phyloP scores from a whole-genome alignment of 2,329 filamentous ascomycete species.

The Ceratocystis lukuohia region DNA sequence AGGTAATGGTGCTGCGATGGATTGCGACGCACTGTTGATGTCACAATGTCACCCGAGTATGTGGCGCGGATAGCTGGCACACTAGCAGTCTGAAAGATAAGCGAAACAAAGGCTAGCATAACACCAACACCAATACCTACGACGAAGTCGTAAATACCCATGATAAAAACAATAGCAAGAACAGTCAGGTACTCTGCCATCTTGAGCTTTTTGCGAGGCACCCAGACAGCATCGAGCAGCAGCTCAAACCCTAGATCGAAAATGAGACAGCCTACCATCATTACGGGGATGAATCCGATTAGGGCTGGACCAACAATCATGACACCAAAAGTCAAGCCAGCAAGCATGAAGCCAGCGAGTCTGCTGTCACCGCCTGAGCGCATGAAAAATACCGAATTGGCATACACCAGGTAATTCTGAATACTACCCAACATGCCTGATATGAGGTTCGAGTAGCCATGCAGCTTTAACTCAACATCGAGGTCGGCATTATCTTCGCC shows the following conservation, averaged over 20 bases:
- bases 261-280: conserved; percentile 91
- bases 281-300: conserved; percentile 89
- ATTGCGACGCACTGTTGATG: conserved; percentile 84
- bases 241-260: conserved; percentile 91
- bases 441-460: conserved; percentile 83
- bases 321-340: conserved; percentile 62
- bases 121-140: conserved; percentile 87
- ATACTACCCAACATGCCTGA: conserved; percentile 83
- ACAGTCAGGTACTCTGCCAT: conserved; percentile 81
- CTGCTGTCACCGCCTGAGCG: conserved; percentile 79
- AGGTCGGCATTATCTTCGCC: conserved; percentile 88
- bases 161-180: conserved; percentile 77
- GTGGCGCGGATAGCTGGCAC: conserved; percentile 78
- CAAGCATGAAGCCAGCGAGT: conserved; percentile 74
- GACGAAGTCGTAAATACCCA: conserved; percentile 96
- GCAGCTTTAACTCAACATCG: conserved; percentile 79
- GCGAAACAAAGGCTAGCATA: conserved; percentile 75
- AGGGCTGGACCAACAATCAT: conserved; percentile 75
- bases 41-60: conserved; percentile 80
- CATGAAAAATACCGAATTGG: conserved; percentile 95
- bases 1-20: conserved; percentile 80
- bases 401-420: conserved; percentile 93
- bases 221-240: conserved; percentile 73
- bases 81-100: conserved; percentile 81
- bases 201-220: conserved; percentile 79